These are phyloP conservation scores for Trichophyton verrucosum DNA, from an alignment of 2,329 filamentous ascomycete genomes.

Conservation along the genomic window DNA sequence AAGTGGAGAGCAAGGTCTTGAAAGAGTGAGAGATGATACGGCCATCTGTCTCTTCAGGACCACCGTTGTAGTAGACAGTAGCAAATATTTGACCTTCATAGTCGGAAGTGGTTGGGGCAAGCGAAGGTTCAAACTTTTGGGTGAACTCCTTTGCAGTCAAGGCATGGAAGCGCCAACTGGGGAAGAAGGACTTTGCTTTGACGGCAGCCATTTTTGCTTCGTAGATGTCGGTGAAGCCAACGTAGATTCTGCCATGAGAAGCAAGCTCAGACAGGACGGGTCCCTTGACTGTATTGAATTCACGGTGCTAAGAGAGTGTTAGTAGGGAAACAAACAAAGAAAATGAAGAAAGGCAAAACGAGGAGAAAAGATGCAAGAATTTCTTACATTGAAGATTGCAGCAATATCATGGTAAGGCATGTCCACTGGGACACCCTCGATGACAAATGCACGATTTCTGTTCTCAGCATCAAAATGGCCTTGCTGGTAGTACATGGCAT, in stretches of 20 bases:
- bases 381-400: conserved; percentile 30
- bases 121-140: conserved; percentile 23
- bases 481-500: conserved; percentile 9
- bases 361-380: not conserved
- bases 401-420: conserved; percentile 26
- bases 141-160: conserved; percentile 37
- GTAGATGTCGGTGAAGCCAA: conserved; percentile 49
- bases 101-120: conserved; percentile 24
- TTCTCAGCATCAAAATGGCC: conserved; percentile 19
- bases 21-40: conserved; percentile 38
- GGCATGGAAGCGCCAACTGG: conserved; percentile 38
- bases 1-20: conserved; percentile 25
- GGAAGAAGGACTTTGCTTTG: conserved; percentile 33
- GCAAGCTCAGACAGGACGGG: conserved; percentile 27
- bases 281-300: conserved; percentile 27
- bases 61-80: conserved; percentile 33
- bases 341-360: not conserved
- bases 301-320: conserved; percentile 18
- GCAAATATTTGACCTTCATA: conserved; percentile 47
- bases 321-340: not conserved
- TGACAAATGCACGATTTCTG: conserved; percentile 22
- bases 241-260: conserved; percentile 35
- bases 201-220: conserved; percentile 44
- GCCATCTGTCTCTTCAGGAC: conserved; percentile 19
- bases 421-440: conserved; percentile 23